A percentile compares a stretch with the other conserved stretches of the same genome.
These are phyloP conservation scores for Gryganskiella cystojenkinii DNA, from an alignment of 192 early-diverging fungal genomes.

Conservation along the genomic window DNA sequence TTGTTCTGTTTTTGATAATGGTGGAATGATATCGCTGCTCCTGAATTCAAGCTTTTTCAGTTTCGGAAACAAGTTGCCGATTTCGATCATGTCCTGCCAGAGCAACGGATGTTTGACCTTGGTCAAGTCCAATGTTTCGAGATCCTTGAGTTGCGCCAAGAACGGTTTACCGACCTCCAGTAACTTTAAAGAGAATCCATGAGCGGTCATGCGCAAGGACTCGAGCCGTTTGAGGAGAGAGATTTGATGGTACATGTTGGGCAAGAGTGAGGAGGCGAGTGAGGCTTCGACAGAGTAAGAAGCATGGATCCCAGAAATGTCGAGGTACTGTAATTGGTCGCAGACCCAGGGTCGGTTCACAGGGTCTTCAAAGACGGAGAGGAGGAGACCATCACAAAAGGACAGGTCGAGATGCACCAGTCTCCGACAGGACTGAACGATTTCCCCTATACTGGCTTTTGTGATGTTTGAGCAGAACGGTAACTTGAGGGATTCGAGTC, in stretches of 20 bases:
- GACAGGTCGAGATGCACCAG: conserved; percentile 31
- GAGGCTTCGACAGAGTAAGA: conserved; percentile 9
- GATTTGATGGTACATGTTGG: conserved; percentile 35
- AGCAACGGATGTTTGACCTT: conserved; percentile 16
- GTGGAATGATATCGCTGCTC: conserved; percentile 33
- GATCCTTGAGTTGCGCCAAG: conserved; percentile 2
- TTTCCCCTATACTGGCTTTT: neutral
- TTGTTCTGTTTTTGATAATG: neutral
- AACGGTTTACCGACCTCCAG: conserved; percentile 8
- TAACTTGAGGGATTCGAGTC: conserved; percentile 33
- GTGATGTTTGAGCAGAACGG: conserved; percentile 41
- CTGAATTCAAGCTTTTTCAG: conserved; percentile 31
- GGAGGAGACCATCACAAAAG: conserved; percentile 27
- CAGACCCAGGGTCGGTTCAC: conserved; percentile 23
- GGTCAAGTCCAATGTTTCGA: conserved; percentile 21
- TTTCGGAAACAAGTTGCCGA: conserved; percentile 39
- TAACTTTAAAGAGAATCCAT: conserved; percentile 25
- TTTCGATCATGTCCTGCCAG: conserved; percentile 29
- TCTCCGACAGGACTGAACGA: conserved; percentile 12
- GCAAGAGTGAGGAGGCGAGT: neutral
- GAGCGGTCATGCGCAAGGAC: conserved; percentile 24
- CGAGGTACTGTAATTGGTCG: conserved; percentile 16
- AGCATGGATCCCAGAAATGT: conserved; percentile 40
- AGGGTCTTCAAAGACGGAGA: conserved; percentile 18
- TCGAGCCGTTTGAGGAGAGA: conserved; percentile 10